phyloP scores from a whole-genome alignment of 2,329 filamentous ascomycete species.

The Stagonosporopsis vannaccii region DNA sequence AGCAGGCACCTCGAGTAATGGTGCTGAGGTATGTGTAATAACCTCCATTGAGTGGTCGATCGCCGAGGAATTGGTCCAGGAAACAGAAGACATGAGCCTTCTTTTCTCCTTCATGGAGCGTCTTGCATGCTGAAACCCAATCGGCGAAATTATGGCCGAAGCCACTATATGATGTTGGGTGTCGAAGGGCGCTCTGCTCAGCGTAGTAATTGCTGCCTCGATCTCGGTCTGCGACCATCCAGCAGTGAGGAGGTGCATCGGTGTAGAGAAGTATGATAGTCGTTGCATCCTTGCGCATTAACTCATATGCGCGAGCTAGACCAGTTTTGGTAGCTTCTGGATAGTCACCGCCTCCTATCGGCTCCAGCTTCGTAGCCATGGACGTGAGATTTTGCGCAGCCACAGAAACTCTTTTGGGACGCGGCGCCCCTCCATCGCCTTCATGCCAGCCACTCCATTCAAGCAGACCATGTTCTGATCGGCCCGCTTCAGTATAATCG shows the following conservation, averaged over 20 bases:
- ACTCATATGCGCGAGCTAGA: slow-evolving; percentile 55
- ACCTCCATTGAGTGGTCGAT: slow-evolving; percentile 23
- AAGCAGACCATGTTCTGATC: slow-evolving; percentile 37
- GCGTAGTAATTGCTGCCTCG: slow-evolving; percentile 37
- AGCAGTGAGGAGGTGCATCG: slow-evolving; percentile 58
- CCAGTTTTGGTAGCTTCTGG: slow-evolving; percentile 61
- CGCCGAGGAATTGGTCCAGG: slow-evolving; percentile 33
- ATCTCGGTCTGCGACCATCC: slow-evolving; percentile 33
- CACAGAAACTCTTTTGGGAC: slow-evolving; percentile 5
- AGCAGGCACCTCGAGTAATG: slow-evolving; percentile 53
- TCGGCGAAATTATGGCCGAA: slow-evolving; percentile 52
- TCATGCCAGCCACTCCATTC: slow-evolving; percentile 61
- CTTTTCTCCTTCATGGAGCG: slow-evolving; percentile 48
- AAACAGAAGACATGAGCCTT: slow-evolving; percentile 57
- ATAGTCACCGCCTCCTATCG: slow-evolving; percentile 52
- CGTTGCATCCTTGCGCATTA: slow-evolving; percentile 58
- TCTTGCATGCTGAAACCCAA: slow-evolving; percentile 53
- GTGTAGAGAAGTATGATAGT: slow-evolving; percentile 60
- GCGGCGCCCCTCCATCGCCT: neutral
- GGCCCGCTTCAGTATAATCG: slow-evolving; percentile 52
- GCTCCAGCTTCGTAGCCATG: slow-evolving; percentile 34
- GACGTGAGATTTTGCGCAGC: slow-evolving; percentile 20
- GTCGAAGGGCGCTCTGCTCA: slow-evolving; percentile 37
- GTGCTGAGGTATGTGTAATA: slow-evolving; percentile 55
- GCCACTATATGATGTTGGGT: slow-evolving; percentile 40